A percentile compares a stretch with the other conserved stretches of the same genome.
Conservation (phyloP, 164 flowering plant genomes). For the Aristolochia fimbriata region DNA sequence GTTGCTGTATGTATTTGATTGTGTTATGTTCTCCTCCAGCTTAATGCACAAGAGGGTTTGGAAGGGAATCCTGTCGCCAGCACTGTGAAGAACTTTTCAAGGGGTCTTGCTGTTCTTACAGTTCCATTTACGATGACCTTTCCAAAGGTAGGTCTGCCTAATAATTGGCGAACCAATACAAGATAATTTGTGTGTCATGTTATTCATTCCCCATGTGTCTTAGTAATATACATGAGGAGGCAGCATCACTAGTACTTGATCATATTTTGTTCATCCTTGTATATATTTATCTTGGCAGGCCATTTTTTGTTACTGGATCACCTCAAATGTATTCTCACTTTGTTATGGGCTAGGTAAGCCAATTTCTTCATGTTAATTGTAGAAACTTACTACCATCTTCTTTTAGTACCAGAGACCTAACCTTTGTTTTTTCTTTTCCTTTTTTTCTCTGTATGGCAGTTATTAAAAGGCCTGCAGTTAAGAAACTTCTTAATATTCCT, state of each 20-base stretch:
- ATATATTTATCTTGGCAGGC: constrained; percentile 36
- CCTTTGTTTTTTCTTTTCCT: background rate
- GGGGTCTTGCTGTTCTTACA: constrained; percentile 57
- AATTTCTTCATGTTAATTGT: background rate
- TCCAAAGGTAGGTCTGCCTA: constrained; percentile 43
- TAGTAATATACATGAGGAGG: no score
- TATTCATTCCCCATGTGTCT: no score
- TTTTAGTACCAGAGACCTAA: no score
- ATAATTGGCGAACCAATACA: no score
- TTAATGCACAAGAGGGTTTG: constrained; percentile 85
- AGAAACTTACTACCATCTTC: background rate
- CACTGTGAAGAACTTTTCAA: constrained; percentile 63
- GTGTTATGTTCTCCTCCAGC: constrained; percentile 22
- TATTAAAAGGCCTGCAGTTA: constrained; percentile 13
- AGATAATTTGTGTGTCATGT: no score
- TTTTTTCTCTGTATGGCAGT: constrained; percentile 4
- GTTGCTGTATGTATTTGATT: background rate
- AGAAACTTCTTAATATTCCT: constrained; percentile 11
- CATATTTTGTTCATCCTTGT: background rate
- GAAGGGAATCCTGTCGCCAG: constrained; percentile 83
- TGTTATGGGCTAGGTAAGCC: constrained; percentile 50
- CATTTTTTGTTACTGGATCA: constrained; percentile 64
- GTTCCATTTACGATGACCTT: constrained; percentile 70
- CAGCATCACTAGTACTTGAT: no score
- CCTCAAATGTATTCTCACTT: constrained; percentile 52